phyloP scores from a whole-genome alignment of 805 yeast genomes.

The Nakazawaea holstii region DNA sequence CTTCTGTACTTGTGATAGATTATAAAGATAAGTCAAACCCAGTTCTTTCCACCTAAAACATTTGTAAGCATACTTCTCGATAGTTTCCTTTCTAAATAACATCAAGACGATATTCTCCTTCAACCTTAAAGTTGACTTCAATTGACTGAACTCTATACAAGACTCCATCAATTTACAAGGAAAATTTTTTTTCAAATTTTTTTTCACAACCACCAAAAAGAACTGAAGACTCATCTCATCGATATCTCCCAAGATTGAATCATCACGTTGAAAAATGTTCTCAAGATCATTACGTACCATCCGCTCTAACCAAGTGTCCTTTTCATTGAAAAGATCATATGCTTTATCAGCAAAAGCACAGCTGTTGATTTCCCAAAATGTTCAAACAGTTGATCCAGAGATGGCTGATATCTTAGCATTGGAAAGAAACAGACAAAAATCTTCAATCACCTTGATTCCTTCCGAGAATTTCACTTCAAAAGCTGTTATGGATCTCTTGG shows the following conservation, averaged over 20 bases:
- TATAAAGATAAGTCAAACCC: no score
- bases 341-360: slow-evolving; percentile 44
- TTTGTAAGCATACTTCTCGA: no score
- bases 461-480: slow-evolving; percentile 95
- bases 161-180: no score
- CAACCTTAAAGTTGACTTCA: no score
- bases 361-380: slow-evolving; percentile 54
- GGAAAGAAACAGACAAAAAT: slow-evolving; percentile 83
- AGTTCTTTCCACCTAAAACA: no score
- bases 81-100: no score
- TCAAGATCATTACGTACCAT: slow-evolving; percentile 4
- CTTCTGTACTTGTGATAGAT: no score
- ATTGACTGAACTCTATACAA: no score
- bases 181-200: neutral
- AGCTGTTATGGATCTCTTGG: slow-evolving; percentile 90
- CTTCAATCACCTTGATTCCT: slow-evolving; percentile 88
- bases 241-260: neutral
- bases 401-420: slow-evolving; percentile 70
- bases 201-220: neutral
- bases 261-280: neutral
- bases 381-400: slow-evolving; percentile 76
- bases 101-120: no score
- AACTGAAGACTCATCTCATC: neutral
- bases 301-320: neutral
- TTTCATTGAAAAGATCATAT: slow-evolving; percentile 23